Base-by-base conservation (phyloP, 352 stramenopile species). In the Phytophthora pini region DNA sequence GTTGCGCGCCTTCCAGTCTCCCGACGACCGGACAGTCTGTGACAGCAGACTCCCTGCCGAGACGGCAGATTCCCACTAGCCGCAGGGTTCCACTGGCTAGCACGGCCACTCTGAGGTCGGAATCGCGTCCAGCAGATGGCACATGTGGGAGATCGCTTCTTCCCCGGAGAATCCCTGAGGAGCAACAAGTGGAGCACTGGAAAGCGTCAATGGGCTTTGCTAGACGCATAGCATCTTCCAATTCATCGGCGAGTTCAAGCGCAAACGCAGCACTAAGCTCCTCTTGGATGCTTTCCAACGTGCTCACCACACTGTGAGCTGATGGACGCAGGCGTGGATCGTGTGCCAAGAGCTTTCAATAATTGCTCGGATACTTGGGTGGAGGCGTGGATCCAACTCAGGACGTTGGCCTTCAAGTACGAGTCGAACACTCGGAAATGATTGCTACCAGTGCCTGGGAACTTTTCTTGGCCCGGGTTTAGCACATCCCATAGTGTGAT, bases 1-100 rank as follows among this genome's bases (percentile, higher is more conserved):
- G 61, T 95, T 95, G 54, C 87, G 82, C 4, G 77, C 88, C 56
- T 94, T 95, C 87, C 85, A 93, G 68, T 95, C 87, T 24, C 76
- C 65, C 1, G 85, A 93, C 11, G 85, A 94, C 2, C 87, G 85
- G 27, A 94, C 85, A 7, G 77, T 89, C 64, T 92, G 85, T 36
- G 78, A 68, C 45, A 89, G 50, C 46, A 88, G 43, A 38, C 59
- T 79, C 4, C 69, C 73, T 3, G 73, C 72, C 17, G 74, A 69
- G 11, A 72, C 1, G 69, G 70, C 20, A 66, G 13, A 1, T 58
- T 66, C 0, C 51, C 62, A 41, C 67, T 71, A 0, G 54, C 49
- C 1, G 58, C 38, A 4, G 71, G 49, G 36, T 79, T 76, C 62
- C 62, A 76, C 26, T 73, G 55, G 65, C 67, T 80, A 27, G 55